Conservation (phyloP, 1,139 yeast species). For the Candida smagusa region DNA sequence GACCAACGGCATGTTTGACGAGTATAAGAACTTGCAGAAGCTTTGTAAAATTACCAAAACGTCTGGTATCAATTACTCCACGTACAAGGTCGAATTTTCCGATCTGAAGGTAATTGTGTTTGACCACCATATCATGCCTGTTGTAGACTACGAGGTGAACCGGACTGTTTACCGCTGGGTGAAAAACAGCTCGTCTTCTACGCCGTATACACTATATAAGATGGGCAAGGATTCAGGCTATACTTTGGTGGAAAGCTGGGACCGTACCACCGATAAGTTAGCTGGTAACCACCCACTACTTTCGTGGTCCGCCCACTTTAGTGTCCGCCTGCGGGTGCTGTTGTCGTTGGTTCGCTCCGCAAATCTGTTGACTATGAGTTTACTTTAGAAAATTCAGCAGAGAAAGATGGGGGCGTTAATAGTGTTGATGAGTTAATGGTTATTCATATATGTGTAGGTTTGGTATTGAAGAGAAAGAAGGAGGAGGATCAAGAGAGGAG, state of each 20-base stretch:
- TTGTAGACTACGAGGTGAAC: constrained; percentile 5
- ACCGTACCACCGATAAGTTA: constrained; percentile 3
- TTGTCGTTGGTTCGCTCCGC: constrained; percentile 6
- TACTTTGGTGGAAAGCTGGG: constrained; percentile 10
- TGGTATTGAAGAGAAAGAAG: constrained; percentile 8
- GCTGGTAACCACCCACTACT: constrained; percentile 2
- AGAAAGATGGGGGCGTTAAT: constrained; percentile 3
- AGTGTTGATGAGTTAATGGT: constrained; percentile 6
- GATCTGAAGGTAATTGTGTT: background rate
- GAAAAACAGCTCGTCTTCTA: too few species aligned
- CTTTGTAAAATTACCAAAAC: too few species aligned
- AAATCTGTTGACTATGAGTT: constrained; percentile 4
- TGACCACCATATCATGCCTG: constrained; percentile 6
- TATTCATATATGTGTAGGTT: constrained; percentile 8
- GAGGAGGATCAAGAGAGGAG: constrained; percentile 6
- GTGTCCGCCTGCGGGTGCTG: constrained; percentile 2
- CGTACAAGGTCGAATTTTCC: too few species aligned
- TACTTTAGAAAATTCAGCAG: constrained; percentile 2
- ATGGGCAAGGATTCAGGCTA: background rate
- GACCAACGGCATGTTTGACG: too few species aligned
- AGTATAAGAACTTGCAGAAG: too few species aligned
- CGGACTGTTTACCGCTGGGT: constrained; percentile 2
- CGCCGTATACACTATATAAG: background rate
- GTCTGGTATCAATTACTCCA: too few species aligned
- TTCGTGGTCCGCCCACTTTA: background rate